Conservation (phyloP, 2,329 filamentous ascomycete genomes). For the Fusarium falciforme region DNA sequence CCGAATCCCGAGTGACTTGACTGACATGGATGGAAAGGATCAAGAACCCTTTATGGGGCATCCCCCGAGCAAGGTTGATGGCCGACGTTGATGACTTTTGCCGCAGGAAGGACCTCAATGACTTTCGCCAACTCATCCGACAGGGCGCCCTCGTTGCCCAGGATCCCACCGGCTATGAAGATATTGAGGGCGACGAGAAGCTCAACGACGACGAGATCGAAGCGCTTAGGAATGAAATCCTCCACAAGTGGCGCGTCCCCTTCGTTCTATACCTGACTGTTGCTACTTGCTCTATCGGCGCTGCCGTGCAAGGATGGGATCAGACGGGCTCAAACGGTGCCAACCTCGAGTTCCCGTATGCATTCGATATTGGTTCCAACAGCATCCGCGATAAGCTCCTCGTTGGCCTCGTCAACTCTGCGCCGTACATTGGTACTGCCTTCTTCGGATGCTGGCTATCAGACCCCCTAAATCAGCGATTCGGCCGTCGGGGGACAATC, state of each 20-base stretch:
- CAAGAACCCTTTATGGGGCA: slow-evolving; percentile 63
- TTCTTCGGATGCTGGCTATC: slow-evolving; percentile 72
- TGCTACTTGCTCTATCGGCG: slow-evolving; percentile 74
- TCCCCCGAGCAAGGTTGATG: slow-evolving; percentile 63
- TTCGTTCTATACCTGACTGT: slow-evolving; percentile 74
- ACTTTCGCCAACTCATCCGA: slow-evolving; percentile 68
- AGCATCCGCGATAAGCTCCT: slow-evolving; percentile 58
- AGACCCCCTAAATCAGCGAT: slow-evolving; percentile 66
- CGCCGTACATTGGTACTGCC: slow-evolving; percentile 62
- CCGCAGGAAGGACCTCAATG: slow-evolving; percentile 65
- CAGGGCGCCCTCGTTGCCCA: slow-evolving; percentile 82
- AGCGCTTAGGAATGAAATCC: slow-evolving; percentile 69
- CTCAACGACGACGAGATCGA: slow-evolving; percentile 70
- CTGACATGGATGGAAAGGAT: slow-evolving; percentile 48
- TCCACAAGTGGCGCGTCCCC: slow-evolving; percentile 76
- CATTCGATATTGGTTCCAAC: slow-evolving; percentile 57
- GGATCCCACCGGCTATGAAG: slow-evolving; percentile 71
- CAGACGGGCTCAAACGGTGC: slow-evolving; percentile 74
- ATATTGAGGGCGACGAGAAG: slow-evolving; percentile 66
- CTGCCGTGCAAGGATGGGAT: slow-evolving; percentile 78
- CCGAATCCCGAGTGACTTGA: neutral
- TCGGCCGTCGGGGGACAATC: slow-evolving; percentile 66
- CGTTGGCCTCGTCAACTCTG: slow-evolving; percentile 75
- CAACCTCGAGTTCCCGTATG: slow-evolving; percentile 69
- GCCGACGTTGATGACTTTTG: slow-evolving; percentile 72